Evolutionary conservation across 169 alveolate genomes (phyloP), one percentile per base, ranked within the genome.

Genomic region (Cyclospora cayetanensis): DNA sequence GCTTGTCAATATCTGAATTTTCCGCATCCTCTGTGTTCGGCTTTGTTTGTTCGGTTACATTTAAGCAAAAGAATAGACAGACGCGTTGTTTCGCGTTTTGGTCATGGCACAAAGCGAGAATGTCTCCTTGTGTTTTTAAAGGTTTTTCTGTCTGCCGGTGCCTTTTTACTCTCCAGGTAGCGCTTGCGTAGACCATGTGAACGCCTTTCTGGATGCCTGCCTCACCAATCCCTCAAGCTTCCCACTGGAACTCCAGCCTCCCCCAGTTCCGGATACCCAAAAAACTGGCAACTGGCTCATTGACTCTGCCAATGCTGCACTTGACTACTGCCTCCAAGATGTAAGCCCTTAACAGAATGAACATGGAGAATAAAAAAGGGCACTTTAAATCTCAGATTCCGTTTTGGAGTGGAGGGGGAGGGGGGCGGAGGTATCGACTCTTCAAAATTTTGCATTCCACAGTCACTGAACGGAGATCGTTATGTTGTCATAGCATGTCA

Each of bases 121-220:
- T 50, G 60, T 18, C 18, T 50, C 60, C 18, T 18, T 18, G 25
- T 18, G 9, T 50, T 9, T 50, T 50, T 9, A 18, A 18, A 50
- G 25, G 9, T 50, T 18, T 50, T 9, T 50, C 9, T 18, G 9
- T 18, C 18, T 50, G 25, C 60, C 18, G 60, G 60, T 22, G 15
- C 3, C 34, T 25, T 31, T 77, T 4, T 18, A 34, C 77, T 25
- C 34, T 43, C 22, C 72, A 89, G 93, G 93, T 12, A 89, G 76
- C 72, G 74, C 85, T 27, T 89, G 93, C 22, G 82, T 89, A 70
- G 93, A 89, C 80, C 93, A 89, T 88, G 43, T 89, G 25, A 89
- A 89, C 50, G 93, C 93, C 35, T 89, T 89, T 63, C 89, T 89
- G 5, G 93, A 89, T 29, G 93, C 93, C 80, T 89, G 90, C 77